Evolutionary conservation across 2,329 filamentous ascomycete species (phyloP), one percentile per base, ranked within the genome.

Genomic region (Colletotrichum agaves): DNA sequence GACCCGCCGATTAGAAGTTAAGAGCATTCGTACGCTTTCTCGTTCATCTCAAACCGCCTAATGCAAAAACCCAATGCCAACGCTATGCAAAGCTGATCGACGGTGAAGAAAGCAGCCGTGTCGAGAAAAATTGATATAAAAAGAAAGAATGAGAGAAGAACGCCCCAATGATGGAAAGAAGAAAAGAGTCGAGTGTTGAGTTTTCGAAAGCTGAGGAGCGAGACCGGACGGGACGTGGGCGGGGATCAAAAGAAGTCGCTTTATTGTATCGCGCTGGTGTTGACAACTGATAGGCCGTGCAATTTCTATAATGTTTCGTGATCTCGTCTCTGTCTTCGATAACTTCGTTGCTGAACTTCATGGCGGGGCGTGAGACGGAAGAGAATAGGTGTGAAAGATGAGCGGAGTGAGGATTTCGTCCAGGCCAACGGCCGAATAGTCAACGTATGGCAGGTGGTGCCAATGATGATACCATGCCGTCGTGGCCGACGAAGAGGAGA

Each of bases 401-500:
- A 49, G 46, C 8, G 33, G 63, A 57, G 53, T 52, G 44, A 63
- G 43, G 44, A 47, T 19, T 43, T 35, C 44, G 33, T 43, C n/a
- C 23, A 43, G 50, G 31, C 41, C 61, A 43, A 27, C 43, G 41
- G 33, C 44, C 58, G 21, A 56, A 43, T 53, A 52, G 31, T 67
- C 60, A 66, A 44, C 46, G 55, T 50, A 67, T 47, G 11, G 61
- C 52, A 55, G 75, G 69, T 50, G 79, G 78, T 65, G 79, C 77
- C 49, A 79, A 81, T 46, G 76, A 78, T 64, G 79, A 79, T 73
- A 78, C 76, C 70, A 78, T 75, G 66, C 78, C 78, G 72, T 81
- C 77, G 69, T 84, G 78, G 71, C 81, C 80, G 69, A 81, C 80
- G 64, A 87, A 79, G 71, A 86, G 79, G 69, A 81, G 78, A 49